Base-by-base conservation (phyloP, 192 early-diverging fungal genomes). In the Umbelopsis vinacea region DNA sequence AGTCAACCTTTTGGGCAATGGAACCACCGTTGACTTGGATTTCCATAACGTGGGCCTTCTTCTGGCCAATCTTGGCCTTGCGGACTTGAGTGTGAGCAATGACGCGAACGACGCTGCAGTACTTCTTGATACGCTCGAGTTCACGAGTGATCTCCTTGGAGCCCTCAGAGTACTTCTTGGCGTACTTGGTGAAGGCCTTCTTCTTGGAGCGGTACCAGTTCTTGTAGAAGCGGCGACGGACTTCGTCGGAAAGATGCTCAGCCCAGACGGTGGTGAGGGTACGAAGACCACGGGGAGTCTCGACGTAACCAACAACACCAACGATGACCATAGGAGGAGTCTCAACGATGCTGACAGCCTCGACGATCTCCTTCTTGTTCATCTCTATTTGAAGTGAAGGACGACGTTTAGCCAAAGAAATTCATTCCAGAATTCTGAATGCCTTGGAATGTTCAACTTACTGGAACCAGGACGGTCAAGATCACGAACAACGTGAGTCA, bases 141-240 rank as follows among this genome's bases (percentile, higher is more conserved):
- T 99, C 95, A 78, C 90, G 91, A 71, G 87, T 83, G 76, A 99
- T 92, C 77, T 94, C 90, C 89, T 92, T 92, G 79, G 85, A 92
- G 74, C 90, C 93, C 29, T 94, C 89, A 66, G 95, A 85, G 88
- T 97, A 94, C 89, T 98, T 98, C 89, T 94, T 90, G 80, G 95
- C 91, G 88, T 98, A 98, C 89, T 97, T 97, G 89, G 97, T 99
- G 91, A 96, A 99, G 40, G 97, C 98, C 94, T 99, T 99, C 88
- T 97, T 97, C 94, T 99, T 99, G 81, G 96, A 96, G 82, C 93
- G 90, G 92, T 99, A 99, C 95, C 96, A 99, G 94, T 97, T 99
- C 93, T 98, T 96, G 95, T 99, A 99, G 94, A 99, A 98, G 84
- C 98, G 92, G 81, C 98, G 95, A 89, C 92, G 96, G 70, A 98